Base-by-base conservation (phyloP, 192 early-diverging fungal genomes). In the Irineochytrium annulatum region DNA sequence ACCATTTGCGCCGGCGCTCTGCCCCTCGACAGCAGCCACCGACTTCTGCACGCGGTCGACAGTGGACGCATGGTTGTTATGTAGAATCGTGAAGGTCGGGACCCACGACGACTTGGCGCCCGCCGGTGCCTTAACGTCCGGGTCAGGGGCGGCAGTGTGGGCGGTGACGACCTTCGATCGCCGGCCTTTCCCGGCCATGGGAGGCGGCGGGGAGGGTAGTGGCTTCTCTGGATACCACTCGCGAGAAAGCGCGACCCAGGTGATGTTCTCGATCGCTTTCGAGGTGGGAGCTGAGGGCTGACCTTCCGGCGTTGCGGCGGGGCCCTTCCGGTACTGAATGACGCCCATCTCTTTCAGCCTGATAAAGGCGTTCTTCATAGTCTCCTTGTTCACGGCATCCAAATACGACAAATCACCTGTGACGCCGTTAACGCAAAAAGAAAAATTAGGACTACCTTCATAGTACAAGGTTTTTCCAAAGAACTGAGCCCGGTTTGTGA, bases 331-430 rank as follows among this genome's bases (percentile, higher is more conserved):
- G 34, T 74, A 72, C 57, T 82, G 54, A 5, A 92, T 57, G 19
- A 90, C 81, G 2, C 84, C 84, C 72, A 85, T 74, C 52, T 91
- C 84, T 59, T 81, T 72, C 26, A 88, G 67, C 11, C 87, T 75
- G n/a, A 73, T 74, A 44, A 91, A 78, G 24, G 87, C 89, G 63
- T 90, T 91, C 52, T 85, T 86, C 32, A 92, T 55, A 0, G 88
- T 92, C 54, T 92, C 91, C 63, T 89, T 90, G 68, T 91, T 92
- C 55, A 89, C 76, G 16, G 89, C 84, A 62, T 92, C 91, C 63
- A 92, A 81, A 69, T 90, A 91, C 3, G 84, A 79, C 53, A 84
- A 39, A 44, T 81, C 73, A 48, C 77, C 77, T 71, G 16, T 39
- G 13, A 33, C 11, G 34, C 51, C 11, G 20, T 34, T 1, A 3